These are phyloP conservation scores for Calocybe gambosa DNA, from an alignment of 1,284 basidiomycete species.

Conservation along the genomic window DNA sequence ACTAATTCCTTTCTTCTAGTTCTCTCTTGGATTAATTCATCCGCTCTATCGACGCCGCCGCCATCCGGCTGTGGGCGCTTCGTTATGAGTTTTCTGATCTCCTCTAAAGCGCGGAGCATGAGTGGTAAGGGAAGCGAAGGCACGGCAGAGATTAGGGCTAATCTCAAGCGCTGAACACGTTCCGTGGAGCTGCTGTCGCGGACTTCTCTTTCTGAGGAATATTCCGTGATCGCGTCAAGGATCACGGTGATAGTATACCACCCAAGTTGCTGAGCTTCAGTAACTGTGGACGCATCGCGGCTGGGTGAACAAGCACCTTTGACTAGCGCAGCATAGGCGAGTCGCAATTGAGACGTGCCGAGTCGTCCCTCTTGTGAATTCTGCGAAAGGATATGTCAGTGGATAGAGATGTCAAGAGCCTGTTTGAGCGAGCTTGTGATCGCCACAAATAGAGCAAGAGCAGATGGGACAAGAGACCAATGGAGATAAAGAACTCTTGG, in stretches of 20 bases:
- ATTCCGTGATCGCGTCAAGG: conserved; percentile 34
- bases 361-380: conserved; percentile 57
- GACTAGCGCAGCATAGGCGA: conserved; percentile 63
- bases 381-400: conserved; percentile 29
- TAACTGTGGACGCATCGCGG: conserved; percentile 15
- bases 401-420: background rate
- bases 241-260: conserved; percentile 58
- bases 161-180: conserved; percentile 46
- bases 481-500: background rate
- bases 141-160: conserved; percentile 54
- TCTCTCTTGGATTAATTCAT: conserved; percentile 15
- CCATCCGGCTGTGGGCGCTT: conserved; percentile 15
- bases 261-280: conserved; percentile 35
- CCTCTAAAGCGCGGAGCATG: conserved; percentile 47
- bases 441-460: conserved; percentile 1
- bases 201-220: conserved; percentile 16
- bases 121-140: conserved; percentile 50
- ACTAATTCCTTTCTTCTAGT: conserved; percentile 42
- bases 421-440: background rate
- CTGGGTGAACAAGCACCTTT: conserved; percentile 42
- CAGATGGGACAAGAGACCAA: background rate
- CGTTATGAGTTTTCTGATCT: conserved; percentile 34
- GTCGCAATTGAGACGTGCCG: conserved; percentile 51
- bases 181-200: conserved; percentile 18
- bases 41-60: conserved; percentile 12